phyloP scores from a whole-genome alignment of 1,284 basidiomycete species.

The Sphagnurus paluster region DNA sequence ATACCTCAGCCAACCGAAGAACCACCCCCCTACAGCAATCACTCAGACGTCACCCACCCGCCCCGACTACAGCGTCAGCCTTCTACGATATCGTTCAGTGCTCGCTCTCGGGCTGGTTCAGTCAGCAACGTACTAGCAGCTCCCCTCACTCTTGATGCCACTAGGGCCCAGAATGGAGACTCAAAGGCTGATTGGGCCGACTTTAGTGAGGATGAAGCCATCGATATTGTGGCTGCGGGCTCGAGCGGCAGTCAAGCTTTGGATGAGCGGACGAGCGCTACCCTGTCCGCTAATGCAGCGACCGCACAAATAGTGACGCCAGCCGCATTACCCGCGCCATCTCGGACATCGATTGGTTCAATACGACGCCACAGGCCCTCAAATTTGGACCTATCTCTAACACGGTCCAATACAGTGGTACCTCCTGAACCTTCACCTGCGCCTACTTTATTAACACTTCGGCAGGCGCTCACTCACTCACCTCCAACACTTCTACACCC shows the following conservation, averaged over 20 bases:
- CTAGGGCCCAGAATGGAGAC: conserved; percentile 41
- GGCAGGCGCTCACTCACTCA: conserved; percentile 54
- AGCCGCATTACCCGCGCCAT: conserved; percentile 27
- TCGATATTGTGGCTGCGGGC: conserved; percentile 74
- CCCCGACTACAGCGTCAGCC: conserved; percentile 31
- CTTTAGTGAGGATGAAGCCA: conserved; percentile 81
- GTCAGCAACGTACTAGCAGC: conserved; percentile 58
- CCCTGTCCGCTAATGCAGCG: conserved; percentile 33
- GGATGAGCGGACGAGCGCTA: conserved; percentile 77
- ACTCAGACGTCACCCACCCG: conserved; percentile 27
- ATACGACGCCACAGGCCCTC: conserved; percentile 58
- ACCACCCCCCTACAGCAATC: conserved; percentile 56
- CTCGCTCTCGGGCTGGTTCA: conserved; percentile 52
- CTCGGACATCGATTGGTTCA: conserved; percentile 27
- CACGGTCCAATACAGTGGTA: conserved; percentile 39
- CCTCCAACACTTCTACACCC: conserved; percentile 27
- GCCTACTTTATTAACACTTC: conserved; percentile 61
- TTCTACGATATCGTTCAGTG: conserved; percentile 31
- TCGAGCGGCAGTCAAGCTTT: conserved; percentile 75
- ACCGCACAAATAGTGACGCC: conserved; percentile 24
- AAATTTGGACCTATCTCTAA: conserved; percentile 59
- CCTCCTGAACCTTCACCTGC: conserved; percentile 58
- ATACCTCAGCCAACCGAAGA: conserved; percentile 43
- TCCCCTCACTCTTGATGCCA: conserved; percentile 27
- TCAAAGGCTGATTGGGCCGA: conserved; percentile 67